phyloP scores from a whole-genome alignment of 352 stramenopile species.

The Phytophthora pini region DNA sequence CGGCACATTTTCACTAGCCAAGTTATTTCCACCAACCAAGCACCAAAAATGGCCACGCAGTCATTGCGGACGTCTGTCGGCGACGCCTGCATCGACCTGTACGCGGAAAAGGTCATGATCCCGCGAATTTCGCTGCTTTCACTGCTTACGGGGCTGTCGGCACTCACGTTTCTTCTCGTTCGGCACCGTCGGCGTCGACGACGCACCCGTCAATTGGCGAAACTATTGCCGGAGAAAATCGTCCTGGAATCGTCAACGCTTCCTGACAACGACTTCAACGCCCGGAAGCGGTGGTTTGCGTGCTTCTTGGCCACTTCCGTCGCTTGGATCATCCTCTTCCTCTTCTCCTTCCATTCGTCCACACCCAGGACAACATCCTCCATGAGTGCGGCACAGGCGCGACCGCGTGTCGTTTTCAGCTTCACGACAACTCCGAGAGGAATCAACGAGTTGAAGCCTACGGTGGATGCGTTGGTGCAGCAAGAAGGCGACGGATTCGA shows the following conservation, averaged over 20 bases:
- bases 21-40: no score
- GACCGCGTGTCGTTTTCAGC: conserved; percentile 60
- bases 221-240: conserved; percentile 27
- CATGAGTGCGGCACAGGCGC: conserved; percentile 28
- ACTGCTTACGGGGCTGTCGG: conserved; percentile 24
- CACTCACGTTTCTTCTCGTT: conserved; percentile 18
- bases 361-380: conserved; percentile 16
- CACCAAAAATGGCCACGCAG: neutral
- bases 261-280: conserved; percentile 10
- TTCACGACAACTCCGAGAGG: conserved; percentile 55
- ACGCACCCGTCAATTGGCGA: conserved; percentile 20
- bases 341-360: conserved; percentile 49
- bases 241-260: conserved; percentile 7
- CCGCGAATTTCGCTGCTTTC: conserved; percentile 48
- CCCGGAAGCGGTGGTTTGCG: conserved; percentile 30
- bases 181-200: conserved; percentile 9
- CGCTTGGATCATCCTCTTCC: conserved; percentile 45
- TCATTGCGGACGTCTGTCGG: conserved; percentile 34
- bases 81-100: conserved; percentile 47
- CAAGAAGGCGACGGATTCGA: conserved; percentile 54
- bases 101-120: conserved; percentile 49
- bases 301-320: conserved; percentile 36
- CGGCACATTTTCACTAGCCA: no score
- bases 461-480: conserved; percentile 46
- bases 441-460: conserved; percentile 44